These are phyloP conservation scores for Verruconis gallopava DNA, from an alignment of 2,329 filamentous ascomycete species.

Conservation along the genomic window DNA sequence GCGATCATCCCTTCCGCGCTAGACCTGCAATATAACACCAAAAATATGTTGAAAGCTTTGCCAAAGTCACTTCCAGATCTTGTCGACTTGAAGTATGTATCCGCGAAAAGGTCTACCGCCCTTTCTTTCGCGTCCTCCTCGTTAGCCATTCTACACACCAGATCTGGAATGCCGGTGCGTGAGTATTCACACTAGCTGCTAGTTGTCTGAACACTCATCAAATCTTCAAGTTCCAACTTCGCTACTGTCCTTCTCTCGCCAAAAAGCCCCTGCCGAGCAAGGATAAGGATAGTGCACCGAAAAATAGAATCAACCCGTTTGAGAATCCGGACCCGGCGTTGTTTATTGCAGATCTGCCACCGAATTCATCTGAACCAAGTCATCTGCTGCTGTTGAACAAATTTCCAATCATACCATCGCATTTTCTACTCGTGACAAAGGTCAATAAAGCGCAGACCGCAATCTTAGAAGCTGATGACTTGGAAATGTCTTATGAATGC, in stretches of 20 bases:
- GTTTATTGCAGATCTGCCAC: slow-evolving; percentile 40
- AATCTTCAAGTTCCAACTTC: slow-evolving; percentile 52
- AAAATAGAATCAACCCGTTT: slow-evolving; percentile 47
- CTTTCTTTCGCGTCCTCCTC: slow-evolving; percentile 29
- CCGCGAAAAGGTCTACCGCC: slow-evolving; percentile 22
- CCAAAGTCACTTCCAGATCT: slow-evolving; percentile 23
- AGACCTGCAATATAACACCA: too few relatives aligned
- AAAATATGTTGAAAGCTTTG: slow-evolving; percentile 17
- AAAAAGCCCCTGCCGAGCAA: slow-evolving; percentile 39
- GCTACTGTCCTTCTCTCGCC: slow-evolving; percentile 55
- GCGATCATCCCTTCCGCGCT: too few relatives aligned
- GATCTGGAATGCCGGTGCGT: slow-evolving; percentile 25
- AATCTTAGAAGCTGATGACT: slow-evolving; percentile 46
- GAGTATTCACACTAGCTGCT: slow-evolving; percentile 2
- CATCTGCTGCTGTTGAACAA: slow-evolving; percentile 63
- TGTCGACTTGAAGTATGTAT: slow-evolving; percentile 24
- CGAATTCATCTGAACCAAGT: slow-evolving; percentile 21
- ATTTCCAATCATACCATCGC: slow-evolving; percentile 56
- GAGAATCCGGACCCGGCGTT: slow-evolving; percentile 42
- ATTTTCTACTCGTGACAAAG: slow-evolving; percentile 60
- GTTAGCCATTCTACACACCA: slow-evolving; percentile 25
- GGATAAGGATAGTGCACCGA: slow-evolving; percentile 15
- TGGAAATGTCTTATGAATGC: slow-evolving; percentile 49
- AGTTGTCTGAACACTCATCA: background rate
- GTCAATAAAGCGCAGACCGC: slow-evolving; percentile 51